Evolutionary conservation across 2,329 filamentous ascomycete genomes (phyloP), one percentile per base, ranked within the genome.

Genomic region (Fusarium sublunatum): DNA sequence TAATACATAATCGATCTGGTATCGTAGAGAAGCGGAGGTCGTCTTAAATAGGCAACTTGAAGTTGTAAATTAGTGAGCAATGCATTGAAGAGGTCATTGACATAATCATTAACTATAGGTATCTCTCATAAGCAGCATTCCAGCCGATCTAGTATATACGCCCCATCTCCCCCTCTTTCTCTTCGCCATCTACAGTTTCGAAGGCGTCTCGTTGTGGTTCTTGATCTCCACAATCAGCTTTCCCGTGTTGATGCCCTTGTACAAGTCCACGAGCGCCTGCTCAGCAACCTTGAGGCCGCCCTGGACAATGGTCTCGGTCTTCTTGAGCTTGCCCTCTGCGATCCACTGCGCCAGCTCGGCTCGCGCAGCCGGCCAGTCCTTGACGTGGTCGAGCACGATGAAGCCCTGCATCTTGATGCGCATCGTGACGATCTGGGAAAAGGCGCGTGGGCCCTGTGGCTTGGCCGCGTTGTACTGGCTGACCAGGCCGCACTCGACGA

Each of bases 401-500:
- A 93, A 93, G 0, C 89, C 89, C 75, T 89, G 82, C 80, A 91
- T 85, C 55, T 78, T 82, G 72, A 88, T 83, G 58, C 85, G 77
- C 81, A 85, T 86, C 5, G 78, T 74, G 43, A 85, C 77, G 57
- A 85, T 78, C 77, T 83, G 83, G 40, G 77, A 75, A 67, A 85
- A 82, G 70, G 86, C 83, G 65, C 79, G 83, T 47, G 85, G 85
- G 1, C 88, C 88, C 25, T 64, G 82, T 76, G 54, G 82, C 79
- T 57, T 82, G 35, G 80, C 74, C 3, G 80, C 72, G 75, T 92
- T 91, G 75, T 92, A 92, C 73, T 88, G 83, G 72, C 83, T 87
- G 76, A 92, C 91, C 61, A 77, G 81, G 41, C 90, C 90, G 75
- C 90, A 92, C 75, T 90, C 89, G 65, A 89, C 85, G 74, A 92